These are phyloP conservation scores for Suillus occidentalis DNA, from an alignment of 768 basidiomycete genomes.

Conservation along the genomic window DNA sequence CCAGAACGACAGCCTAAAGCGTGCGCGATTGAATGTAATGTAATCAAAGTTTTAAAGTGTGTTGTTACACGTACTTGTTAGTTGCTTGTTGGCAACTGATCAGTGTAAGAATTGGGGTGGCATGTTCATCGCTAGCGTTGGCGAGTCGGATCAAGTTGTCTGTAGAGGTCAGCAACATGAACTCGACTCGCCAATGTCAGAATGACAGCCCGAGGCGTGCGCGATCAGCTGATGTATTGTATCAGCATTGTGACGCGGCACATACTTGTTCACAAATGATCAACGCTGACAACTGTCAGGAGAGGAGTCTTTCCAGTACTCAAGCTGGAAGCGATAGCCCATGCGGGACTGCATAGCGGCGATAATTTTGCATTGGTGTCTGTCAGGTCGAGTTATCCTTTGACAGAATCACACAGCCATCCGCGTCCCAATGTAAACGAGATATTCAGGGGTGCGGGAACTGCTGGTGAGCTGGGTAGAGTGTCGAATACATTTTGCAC, in stretches of 20 bases:
- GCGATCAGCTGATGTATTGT: neutral
- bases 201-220: neutral
- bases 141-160: neutral
- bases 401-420: rapidly evolving
- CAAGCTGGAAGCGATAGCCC: neutral
- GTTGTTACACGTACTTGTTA: neutral
- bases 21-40: neutral
- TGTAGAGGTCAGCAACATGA: neutral
- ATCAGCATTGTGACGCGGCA: neutral
- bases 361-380: neutral
- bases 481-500: neutral
- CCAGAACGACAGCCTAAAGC: neutral
- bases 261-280: neutral
- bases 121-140: neutral
- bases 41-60: neutral
- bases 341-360: neutral
- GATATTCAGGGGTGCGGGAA: neutral
- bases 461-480: neutral
- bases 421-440: neutral
- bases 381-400: neutral
- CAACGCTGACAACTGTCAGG: neutral
- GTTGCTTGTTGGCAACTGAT: neutral
- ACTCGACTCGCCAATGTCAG: no score
- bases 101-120: neutral
- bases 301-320: no score